phyloP scores from a whole-genome alignment of 1,284 basidiomycete genomes.

The Cryptococcus wingfieldii region DNA sequence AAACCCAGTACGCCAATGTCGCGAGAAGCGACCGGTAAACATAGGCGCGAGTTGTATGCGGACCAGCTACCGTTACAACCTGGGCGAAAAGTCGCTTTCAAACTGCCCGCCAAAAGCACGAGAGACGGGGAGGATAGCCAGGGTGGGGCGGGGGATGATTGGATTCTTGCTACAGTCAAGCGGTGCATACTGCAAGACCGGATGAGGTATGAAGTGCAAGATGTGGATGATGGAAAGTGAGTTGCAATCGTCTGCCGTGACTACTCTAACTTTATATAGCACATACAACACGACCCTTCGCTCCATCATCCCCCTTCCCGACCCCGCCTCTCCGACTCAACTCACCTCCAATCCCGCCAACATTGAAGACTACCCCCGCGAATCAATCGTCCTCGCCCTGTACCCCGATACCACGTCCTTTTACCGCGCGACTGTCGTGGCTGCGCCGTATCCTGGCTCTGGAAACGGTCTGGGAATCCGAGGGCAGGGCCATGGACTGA shows the following conservation, averaged over 20 bases:
- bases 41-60: slow-evolving; percentile 25
- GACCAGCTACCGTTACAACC: slow-evolving; percentile 49
- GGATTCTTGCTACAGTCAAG: slow-evolving; percentile 51
- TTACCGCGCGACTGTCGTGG: slow-evolving; percentile 50
- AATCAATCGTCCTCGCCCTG: slow-evolving; percentile 49
- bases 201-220: slow-evolving; percentile 44
- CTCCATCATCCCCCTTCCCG: slow-evolving; percentile 51
- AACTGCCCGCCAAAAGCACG: slow-evolving; percentile 24
- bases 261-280: slow-evolving; percentile 15
- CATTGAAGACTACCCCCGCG: slow-evolving; percentile 43
- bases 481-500: slow-evolving; percentile 9
- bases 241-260: slow-evolving; percentile 1
- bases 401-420: slow-evolving; percentile 55
- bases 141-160: slow-evolving; percentile 25
- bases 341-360: slow-evolving; percentile 45
- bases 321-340: slow-evolving; percentile 36
- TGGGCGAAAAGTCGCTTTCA: slow-evolving; percentile 49
- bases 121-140: slow-evolving; percentile 14
- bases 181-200: slow-evolving; percentile 45
- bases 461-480: slow-evolving; percentile 25
- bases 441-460: slow-evolving; percentile 32
- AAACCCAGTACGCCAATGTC: slow-evolving; percentile 17
- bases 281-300: slow-evolving; percentile 50
- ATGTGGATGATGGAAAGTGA: slow-evolving; percentile 39
- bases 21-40: slow-evolving; percentile 18